Conservation (phyloP, 495 filamentous ascomycete species). For the Pseudoneurospora amorphoporcata region DNA sequence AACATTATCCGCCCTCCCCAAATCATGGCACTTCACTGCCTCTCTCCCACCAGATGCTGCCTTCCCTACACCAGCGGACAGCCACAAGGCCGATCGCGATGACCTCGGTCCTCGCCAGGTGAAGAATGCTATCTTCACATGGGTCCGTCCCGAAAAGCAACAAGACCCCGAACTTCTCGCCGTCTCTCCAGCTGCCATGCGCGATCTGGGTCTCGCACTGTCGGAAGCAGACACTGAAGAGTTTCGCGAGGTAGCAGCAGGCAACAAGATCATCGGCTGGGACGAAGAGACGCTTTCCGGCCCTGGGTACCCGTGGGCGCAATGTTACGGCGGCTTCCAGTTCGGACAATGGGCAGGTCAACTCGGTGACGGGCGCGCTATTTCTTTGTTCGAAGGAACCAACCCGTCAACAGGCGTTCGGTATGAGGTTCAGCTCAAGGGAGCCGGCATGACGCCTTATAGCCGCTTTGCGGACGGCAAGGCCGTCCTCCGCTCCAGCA, state of each 20-base stretch:
- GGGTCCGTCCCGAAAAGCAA: slow-evolving; percentile 65
- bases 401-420: slow-evolving; percentile 61
- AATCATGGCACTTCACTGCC: slow-evolving; percentile 75
- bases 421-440: slow-evolving; percentile 90
- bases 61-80: slow-evolving; percentile 70
- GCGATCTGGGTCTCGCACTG: slow-evolving; percentile 60
- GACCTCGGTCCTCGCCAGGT: slow-evolving; percentile 75
- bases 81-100: slow-evolving; percentile 67
- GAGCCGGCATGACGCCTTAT: slow-evolving; percentile 87
- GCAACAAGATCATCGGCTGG: slow-evolving; percentile 64
- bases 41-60: slow-evolving; percentile 66
- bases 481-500: slow-evolving; percentile 81
- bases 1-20: slow-evolving; percentile 64
- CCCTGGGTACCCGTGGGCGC: slow-evolving; percentile 90
- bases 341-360: slow-evolving; percentile 91
- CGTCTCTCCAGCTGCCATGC: slow-evolving; percentile 64
- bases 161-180: slow-evolving; percentile 68
- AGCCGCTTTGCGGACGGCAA: slow-evolving; percentile 96
- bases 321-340: slow-evolving; percentile 89
- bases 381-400: slow-evolving; percentile 82
- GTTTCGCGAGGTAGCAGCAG: slow-evolving; percentile 66
- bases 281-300: slow-evolving; percentile 47
- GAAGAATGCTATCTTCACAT: slow-evolving; percentile 78
- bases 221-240: slow-evolving; percentile 60
- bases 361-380: slow-evolving; percentile 88